Base-by-base conservation (phyloP, 2,329 filamentous ascomycete species). In the Fusarium clavum region DNA sequence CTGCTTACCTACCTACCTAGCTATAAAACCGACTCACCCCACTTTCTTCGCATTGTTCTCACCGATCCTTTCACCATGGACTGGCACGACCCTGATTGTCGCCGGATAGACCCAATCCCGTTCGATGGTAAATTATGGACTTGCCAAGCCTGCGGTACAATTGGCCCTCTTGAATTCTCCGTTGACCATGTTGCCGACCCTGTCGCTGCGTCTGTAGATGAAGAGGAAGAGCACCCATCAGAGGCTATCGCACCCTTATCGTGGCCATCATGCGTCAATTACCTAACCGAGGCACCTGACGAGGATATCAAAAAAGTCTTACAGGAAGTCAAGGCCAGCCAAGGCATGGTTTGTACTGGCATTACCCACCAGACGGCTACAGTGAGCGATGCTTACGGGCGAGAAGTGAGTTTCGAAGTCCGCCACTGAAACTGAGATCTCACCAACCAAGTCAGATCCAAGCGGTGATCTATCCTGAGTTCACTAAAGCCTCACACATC, bases 81-180 rank as follows among this genome's bases (percentile, higher is more conserved):
- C 13, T 66, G 63, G 63, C 61, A 66, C 41, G 61, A 66, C 16
- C 38, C 61, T 8, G 6, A 48, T 10, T 66, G 61, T 11, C 55
- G 61, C 24, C 44, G 47, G 38, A 60, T 65, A n/a, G 63, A 66
- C 14, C 55, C 55, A 6, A 29, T 66, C 20, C 48, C 55, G 40
- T 49, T 66, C 25, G 55, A 49, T 4, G 40, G 49, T 4, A 29
- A 54, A 10, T 30, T 66, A 9, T 66, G 61, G 63, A 51, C 61
- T 32, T 66, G 61, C 10, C 47, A 59, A 25, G 61, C 55, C 24
- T 66, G 63, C 16, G 63, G 63, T n/a, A 61, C 61, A 29, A 40
- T 66, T n/a, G 61, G 61, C 1, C 44, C 25, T 22, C 48, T 66
- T 10, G 45, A 49, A 13, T 66, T 66, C 25, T 25, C 32, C 11